Evolutionary conservation across 2,329 filamentous ascomycete genomes (phyloP), one percentile per base, ranked within the genome.

Genomic region (Aspergillus japonicus): DNA sequence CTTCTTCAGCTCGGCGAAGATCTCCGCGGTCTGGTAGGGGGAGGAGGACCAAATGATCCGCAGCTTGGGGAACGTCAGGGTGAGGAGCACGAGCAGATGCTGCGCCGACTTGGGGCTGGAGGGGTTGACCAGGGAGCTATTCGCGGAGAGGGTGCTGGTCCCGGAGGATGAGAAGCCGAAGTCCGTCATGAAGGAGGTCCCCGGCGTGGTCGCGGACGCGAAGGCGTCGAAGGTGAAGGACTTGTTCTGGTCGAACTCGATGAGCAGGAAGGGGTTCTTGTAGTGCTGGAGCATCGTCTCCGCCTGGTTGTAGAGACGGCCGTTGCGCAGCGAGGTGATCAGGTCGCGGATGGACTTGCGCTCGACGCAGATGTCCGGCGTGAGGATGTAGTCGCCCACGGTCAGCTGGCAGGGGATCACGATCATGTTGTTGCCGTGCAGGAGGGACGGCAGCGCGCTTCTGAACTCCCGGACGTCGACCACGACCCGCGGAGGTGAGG

Each of bases 211-310:
- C 31, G 73, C 67, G 29, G 75, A 75, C 3, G 74, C 69, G 64
- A 78, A 78, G 0, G 90, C 89, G 74, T 94, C 95, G 16, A 99
- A 87, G 0, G 93, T 98, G 76, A 99, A 99, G 4, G 91, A 94
- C 75, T 96, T 97, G 79, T 96, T 94, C 73, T 96, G 90, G 73
- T 97, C 93, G 74, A 99, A 99, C 76, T 99, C 95, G 71, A 99
- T 98, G 49, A 99, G 85, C 6, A 99, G 86, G 85, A 98, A 91
- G 0, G 92, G 89, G 65, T 78, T 87, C 71, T 89, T 89, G 84
- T 99, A 99, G 78, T 98, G 88, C 73, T 91, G 87, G 60, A 96
- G 89, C 94, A 99, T 98, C 51, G 90, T 88, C 77, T 98, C 94
- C 47, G 90, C 89, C 80, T 99, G 95, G 68, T 87, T 91, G 80